These are phyloP conservation scores for Lentinula sp. DNA, from an alignment of 768 basidiomycete species.

Conservation along the genomic window DNA sequence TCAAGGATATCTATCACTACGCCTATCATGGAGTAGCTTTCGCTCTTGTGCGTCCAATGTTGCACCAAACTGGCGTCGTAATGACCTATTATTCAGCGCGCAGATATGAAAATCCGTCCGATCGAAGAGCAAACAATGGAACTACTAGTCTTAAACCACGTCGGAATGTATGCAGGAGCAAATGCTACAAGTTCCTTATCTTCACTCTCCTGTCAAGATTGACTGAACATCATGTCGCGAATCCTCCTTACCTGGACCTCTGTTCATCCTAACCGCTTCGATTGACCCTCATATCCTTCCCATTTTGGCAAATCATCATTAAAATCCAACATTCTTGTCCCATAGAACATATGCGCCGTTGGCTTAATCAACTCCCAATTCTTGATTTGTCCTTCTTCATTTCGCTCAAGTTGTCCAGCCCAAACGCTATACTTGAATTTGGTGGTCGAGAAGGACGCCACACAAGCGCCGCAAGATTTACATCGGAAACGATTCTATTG, in stretches of 20 bases:
- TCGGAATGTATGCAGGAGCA: not conserved
- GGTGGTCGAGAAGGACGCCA: constrained; percentile 48
- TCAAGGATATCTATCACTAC: constrained; percentile 41
- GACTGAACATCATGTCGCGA: not conserved
- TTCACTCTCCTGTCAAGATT: not conserved
- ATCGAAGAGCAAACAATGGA: not conserved
- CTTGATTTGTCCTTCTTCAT: constrained; percentile 41
- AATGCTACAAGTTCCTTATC: not conserved
- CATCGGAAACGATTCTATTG: constrained; percentile 47
- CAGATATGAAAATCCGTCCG: constrained; percentile 25
- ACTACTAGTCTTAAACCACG: not conserved
- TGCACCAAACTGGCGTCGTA: not conserved
- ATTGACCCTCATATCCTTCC: constrained; percentile 27
- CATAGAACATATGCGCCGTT: constrained; percentile 37
- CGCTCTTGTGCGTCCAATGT: constrained; percentile 36
- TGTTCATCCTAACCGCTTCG: not conserved
- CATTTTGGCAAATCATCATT: constrained; percentile 34
- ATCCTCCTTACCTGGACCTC: not conserved
- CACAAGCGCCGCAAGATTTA: constrained; percentile 48
- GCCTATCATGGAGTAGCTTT: constrained; percentile 44
- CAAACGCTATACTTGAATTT: constrained; percentile 49
- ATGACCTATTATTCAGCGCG: constrained; percentile 25
- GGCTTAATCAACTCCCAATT: constrained; percentile 53
- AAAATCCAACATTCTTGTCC: constrained; percentile 33
- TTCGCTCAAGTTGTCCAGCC: constrained; percentile 50